Conservation (phyloP, 805 yeast species). For the Saitoella complicata region DNA sequence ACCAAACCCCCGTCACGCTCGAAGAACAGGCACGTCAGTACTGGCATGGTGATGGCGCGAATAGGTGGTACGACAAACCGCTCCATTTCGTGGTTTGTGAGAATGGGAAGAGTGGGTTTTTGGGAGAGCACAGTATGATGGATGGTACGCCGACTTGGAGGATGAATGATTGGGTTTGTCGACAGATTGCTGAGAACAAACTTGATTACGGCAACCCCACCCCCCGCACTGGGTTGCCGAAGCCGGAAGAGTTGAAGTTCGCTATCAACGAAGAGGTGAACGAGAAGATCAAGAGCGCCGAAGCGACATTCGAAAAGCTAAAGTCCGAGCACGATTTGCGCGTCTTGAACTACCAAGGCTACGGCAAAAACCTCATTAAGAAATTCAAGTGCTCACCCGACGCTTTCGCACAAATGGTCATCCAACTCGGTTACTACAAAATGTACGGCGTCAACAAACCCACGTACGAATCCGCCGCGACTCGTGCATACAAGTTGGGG, state of each 20-base stretch:
- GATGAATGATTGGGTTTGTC: constrained; percentile 59
- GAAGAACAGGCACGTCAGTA: constrained; percentile 70
- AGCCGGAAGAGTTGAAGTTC: constrained; percentile 28
- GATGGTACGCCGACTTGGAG: constrained; percentile 93
- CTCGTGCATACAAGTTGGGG: constrained; percentile 74
- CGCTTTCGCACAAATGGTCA: constrained; percentile 76
- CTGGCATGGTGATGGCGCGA: constrained; percentile 93
- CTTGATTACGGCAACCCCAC: constrained; percentile 20
- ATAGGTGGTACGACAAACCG: constrained; percentile 87
- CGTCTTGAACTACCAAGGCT: constrained; percentile 65
- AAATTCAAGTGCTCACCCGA: constrained; percentile 79
- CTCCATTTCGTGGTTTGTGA: constrained; percentile 65
- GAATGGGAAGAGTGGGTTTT: constrained; percentile 79
- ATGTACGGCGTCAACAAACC: constrained; percentile 67
- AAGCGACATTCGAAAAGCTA: constrained; percentile 37
- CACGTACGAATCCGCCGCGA: constrained; percentile 91
- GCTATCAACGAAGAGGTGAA: constrained; percentile 40
- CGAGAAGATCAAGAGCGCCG: constrained; percentile 39
- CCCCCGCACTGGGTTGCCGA: constrained; percentile 10
- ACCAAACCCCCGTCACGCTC: constrained; percentile 49
- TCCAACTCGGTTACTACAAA: constrained; percentile 82
- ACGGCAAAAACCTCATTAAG: constrained; percentile 77
- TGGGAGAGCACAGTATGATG: constrained; percentile 96
- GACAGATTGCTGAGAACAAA: constrained; percentile 36
- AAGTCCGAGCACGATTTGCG: constrained; percentile 54